A percentile compares a stretch with the other conserved stretches of the same genome.
Conservation (phyloP, 2,329 filamentous ascomycete species). For the Xylariales sp. region DNA sequence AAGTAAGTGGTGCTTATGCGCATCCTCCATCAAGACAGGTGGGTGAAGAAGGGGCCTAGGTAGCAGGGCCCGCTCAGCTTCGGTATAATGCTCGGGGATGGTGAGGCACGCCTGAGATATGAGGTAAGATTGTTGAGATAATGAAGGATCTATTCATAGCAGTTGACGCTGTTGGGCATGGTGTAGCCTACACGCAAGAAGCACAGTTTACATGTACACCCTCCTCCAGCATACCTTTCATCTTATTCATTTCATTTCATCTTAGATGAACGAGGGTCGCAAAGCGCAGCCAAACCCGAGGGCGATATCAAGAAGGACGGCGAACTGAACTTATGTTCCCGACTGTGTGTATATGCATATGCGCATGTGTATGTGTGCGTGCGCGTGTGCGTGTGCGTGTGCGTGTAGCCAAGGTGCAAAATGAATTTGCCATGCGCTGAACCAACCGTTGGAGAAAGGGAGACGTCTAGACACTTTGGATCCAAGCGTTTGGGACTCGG, state of each 20-base stretch:
- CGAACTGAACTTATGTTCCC: constrained; percentile 4
- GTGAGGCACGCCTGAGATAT: not conserved
- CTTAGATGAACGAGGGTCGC: not conserved
- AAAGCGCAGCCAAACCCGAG: not conserved
- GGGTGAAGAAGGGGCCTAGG: constrained; percentile 2
- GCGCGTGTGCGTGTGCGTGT: not conserved
- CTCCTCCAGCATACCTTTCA: not conserved
- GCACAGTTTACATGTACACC: not conserved
- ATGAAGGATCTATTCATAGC: constrained; percentile 5
- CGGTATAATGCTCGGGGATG: constrained; percentile 1
- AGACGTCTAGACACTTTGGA: constrained; percentile 1
- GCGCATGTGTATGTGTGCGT: too few relatives aligned
- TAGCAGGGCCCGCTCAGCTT: constrained; percentile 24
- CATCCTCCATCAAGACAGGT: constrained; percentile 5
- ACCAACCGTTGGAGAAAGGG: constrained; percentile 21
- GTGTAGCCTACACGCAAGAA: not conserved
- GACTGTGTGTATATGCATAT: not conserved
- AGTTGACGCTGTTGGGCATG: too few relatives aligned
- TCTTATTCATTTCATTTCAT: not conserved
- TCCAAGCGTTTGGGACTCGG: constrained; percentile 30
- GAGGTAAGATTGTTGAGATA: not conserved
- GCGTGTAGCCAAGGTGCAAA: constrained; percentile 5
- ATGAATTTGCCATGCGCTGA: constrained; percentile 27
- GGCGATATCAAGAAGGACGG: constrained; percentile 14
- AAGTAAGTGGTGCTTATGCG: constrained; percentile 16